These are phyloP conservation scores for Murraya paniculata DNA, from an alignment of 345 rosid genomes.

Conservation along the genomic window DNA sequence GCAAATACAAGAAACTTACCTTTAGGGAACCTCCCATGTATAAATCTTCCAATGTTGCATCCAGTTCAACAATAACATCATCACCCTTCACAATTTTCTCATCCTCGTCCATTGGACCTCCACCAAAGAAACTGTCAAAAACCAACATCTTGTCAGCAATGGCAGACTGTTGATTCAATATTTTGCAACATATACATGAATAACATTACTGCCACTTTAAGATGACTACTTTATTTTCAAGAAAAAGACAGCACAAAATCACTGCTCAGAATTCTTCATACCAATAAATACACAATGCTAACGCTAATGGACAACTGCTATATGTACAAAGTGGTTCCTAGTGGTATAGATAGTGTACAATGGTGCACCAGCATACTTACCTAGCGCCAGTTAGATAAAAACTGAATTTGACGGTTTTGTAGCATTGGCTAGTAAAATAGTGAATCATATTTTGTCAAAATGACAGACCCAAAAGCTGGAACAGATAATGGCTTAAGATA, in stretches of 20 bases:
- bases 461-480: background rate
- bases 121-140: constrained; percentile 71
- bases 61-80: constrained; percentile 92
- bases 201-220: background rate
- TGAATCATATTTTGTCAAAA: background rate
- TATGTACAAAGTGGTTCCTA: background rate
- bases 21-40: constrained; percentile 97
- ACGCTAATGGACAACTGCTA: background rate
- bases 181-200: background rate
- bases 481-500: background rate
- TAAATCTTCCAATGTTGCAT: constrained; percentile 89
- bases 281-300: background rate
- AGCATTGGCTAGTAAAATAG: background rate
- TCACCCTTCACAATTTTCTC: constrained; percentile 87
- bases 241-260: background rate
- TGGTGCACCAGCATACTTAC: background rate
- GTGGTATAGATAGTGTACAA: background rate
- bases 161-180: background rate
- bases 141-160: constrained; percentile 5
- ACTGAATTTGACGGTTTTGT: background rate
- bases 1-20: constrained; percentile 37
- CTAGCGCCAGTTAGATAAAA: background rate
- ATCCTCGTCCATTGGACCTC: constrained; percentile 85
- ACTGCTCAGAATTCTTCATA: background rate
- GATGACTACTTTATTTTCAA: background rate